Base-by-base conservation (phyloP, 1,139 yeast species). In the Kodamaea ohmeri region DNA sequence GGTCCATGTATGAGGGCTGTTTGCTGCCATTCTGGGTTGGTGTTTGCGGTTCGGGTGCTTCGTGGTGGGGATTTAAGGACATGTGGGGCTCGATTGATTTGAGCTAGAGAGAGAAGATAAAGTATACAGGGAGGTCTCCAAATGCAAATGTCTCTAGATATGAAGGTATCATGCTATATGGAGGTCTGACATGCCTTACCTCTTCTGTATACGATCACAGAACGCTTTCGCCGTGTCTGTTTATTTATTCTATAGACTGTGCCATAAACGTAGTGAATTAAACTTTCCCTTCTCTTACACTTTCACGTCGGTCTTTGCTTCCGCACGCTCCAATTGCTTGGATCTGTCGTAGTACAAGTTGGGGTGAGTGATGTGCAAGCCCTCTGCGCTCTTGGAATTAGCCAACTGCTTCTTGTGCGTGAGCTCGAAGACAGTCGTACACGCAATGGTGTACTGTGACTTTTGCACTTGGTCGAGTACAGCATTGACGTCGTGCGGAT, bases 401-500 rank as follows among this genome's bases (percentile, higher is more conserved):
- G 63, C 67, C 29, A 65, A 55, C 47, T 74, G 71, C 29, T 59
- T 60, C 45, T 72, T 75, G 54, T 86, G 89, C n/a, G 88, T 75
- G 29, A 79, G 62, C 53, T 90, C 97, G 60, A 87, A 87, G 2
- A 88, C 96, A 51, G 86, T 74, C 0, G 97, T 85, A 57, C 97
- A 90, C 0, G 97, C 97, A 27, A 80, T 72, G 22, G 94, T 89
- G 58, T 77, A 89, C 47, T 83, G 85, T 25, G 78, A 76, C 38
- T 75, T 75, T 33, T 70, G 68, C 33, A 84, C 83, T 38, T 83
- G 79, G 40, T 83, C 88, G 34, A 81, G 50, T 4, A 90, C 80
- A 22, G 75, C 73, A 40, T 76, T 73, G 36, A 86, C 63, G 37
- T 79, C 83, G 40, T 72, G 76, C 37, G 72, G 73, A 42, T 85